Base-by-base conservation (phyloP, 2,329 filamentous ascomycete genomes). In the Aspergillus sp. region DNA sequence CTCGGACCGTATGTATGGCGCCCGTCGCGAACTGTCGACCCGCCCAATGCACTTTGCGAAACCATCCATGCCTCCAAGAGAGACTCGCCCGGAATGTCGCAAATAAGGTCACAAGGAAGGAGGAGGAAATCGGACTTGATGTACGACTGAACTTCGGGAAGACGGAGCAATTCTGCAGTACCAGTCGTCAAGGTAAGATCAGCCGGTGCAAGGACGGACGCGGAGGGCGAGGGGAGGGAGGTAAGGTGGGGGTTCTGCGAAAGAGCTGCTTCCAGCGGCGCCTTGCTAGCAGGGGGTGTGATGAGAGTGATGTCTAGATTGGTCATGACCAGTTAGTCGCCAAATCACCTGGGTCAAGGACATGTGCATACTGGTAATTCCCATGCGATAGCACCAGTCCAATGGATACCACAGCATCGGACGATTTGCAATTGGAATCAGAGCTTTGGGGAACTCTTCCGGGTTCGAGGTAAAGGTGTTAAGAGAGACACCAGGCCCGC, bases 41-140 rank as follows among this genome's bases (percentile, higher is more conserved):
- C 70, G 73, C 82, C 67, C 2, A 91, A 75, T 33, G 84, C 86
- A 13, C 82, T 84, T 44, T 89, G 82, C 57, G 86, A 83, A 25
- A 90, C 82, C 85, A 96, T 90, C 90, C 93, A 98, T 51, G 90
- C 83, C 66, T 96, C 89, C 2, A 95, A 72, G 19, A 97, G 76
- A 53, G 84, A 82, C 58, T 90, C 86, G 10, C 90, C 90, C 2
- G 86, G 84, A 13, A 97, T 74, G 62, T 95, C 90, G 65, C 90
- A 96, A 35, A 98, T 83, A 5, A 98, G 75, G 65, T 98, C 93
- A 68, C 93, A 98, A 0, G 93, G 91, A 3, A 98, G 75, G 3
- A 97, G 81, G 22, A 96, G 74, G 62, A 98, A 97, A 69, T 98
- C 89, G 10, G 83, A 82, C 46, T 81, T 89, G 58, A 98, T 82